Evolutionary conservation across 2,329 filamentous ascomycete genomes (phyloP).

Genomic region (Fonsecaea erecta): DNA sequence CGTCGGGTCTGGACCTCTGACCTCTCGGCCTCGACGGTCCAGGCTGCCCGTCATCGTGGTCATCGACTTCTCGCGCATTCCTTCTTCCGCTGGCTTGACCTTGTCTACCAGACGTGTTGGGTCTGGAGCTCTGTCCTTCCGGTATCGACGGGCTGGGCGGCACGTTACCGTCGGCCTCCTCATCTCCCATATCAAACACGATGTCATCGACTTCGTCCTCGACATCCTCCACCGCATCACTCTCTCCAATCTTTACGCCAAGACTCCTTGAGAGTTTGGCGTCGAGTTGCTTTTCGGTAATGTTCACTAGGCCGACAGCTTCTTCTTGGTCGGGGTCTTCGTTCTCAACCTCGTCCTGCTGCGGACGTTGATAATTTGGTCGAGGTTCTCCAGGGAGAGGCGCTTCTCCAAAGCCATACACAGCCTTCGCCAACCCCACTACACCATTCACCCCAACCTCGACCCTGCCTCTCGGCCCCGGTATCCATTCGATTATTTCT

Average conservation of each 20-base stretch:
- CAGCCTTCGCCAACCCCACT: slow-evolving; percentile 66
- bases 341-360: slow-evolving; percentile 29
- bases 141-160: slow-evolving; percentile 15
- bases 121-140: neutral
- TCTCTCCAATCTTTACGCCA: slow-evolving; percentile 49
- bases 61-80: slow-evolving; percentile 1
- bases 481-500: slow-evolving; percentile 76
- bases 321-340: slow-evolving; percentile 52
- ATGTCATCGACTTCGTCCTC: neutral
- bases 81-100: neutral
- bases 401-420: slow-evolving; percentile 53
- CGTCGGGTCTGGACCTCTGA: neutral
- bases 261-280: slow-evolving; percentile 66
- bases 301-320: slow-evolving; percentile 39
- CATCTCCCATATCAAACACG: too few species aligned
- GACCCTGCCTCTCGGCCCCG: slow-evolving; percentile 82
- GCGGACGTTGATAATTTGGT: slow-evolving; percentile 9
- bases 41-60: slow-evolving; percentile 18
- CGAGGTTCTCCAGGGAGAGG: slow-evolving; percentile 12
- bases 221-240: neutral
- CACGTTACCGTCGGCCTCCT: neutral
- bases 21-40: too few species aligned
- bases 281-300: slow-evolving; percentile 57
- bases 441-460: slow-evolving; percentile 82
- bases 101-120: neutral